These are phyloP conservation scores for Microsporum canis DNA, from an alignment of 2,329 filamentous ascomycete species.

Conservation along the genomic window DNA sequence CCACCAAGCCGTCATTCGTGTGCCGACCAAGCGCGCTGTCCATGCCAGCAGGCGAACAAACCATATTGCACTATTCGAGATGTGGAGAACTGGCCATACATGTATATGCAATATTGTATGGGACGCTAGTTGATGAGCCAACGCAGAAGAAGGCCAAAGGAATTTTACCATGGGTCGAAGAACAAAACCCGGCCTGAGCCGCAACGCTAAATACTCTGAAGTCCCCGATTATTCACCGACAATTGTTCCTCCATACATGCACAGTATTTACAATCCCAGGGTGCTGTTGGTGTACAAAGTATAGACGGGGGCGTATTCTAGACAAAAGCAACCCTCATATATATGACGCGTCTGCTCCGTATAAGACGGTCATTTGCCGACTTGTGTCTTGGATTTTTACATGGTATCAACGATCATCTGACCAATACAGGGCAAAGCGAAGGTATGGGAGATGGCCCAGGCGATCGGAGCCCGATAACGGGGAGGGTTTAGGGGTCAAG, in stretches of 20 bases:
- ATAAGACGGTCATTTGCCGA: not conserved
- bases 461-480: not conserved
- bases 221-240: not conserved
- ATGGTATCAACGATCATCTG: constrained; percentile 1
- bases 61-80: not conserved
- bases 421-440: not conserved
- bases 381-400: not conserved
- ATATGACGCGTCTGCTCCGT: not conserved
- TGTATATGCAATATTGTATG: not conserved
- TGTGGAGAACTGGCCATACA: not conserved
- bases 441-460: not conserved
- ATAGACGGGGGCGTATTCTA: not conserved
- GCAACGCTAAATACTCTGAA: not conserved
- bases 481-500: not conserved
- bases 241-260: not conserved
- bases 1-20: not conserved
- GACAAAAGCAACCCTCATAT: not conserved
- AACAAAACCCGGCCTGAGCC: not conserved
- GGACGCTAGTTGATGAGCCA: not conserved
- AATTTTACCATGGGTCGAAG: not conserved
- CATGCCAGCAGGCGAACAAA: not conserved
- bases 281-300: not conserved
- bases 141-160: constrained; percentile 1
- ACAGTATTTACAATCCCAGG: not conserved
- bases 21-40: not conserved